Evolutionary conservation across 225 moss, liverwort and hornwort species (phyloP), one percentile per base, ranked within the genome.

Genomic region (Marchantia polymorpha): DNA sequence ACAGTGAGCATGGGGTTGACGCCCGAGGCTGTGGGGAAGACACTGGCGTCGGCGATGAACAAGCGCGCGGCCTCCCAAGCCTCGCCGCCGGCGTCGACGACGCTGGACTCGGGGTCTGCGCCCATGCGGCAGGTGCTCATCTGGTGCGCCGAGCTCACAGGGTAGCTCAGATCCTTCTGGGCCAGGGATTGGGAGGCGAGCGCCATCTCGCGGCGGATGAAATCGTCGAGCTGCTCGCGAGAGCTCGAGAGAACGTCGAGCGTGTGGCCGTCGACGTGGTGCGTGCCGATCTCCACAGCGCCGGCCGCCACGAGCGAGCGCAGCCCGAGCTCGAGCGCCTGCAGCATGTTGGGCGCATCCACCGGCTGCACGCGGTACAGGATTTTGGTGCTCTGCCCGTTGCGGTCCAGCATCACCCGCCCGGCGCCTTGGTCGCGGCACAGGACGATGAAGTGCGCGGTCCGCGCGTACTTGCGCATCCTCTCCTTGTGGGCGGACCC

Each of bases 1-100:
- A 91, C 89, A 30, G 94, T 96, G 75, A 96, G 90, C 94, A 96
- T 96, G 7, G 94, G 96, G 64, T 96, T 96, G 19, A 94, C 92
- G 13, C 96, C 96, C 0, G 87, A 83, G 13, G 93, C 90, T 20
- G 83, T 89, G 4, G 96, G 94, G 17, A 96, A 81, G 1, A 96
- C 91, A 83, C 94, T 94, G 26, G 88, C 90, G 61, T 96, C 96
- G 3, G 86, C 88, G 6, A 96, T 14, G 75, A 87, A 93, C 10
- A 94, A 77, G 6, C 88, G 77, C 48, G 91, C 84, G 6, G 92
- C 92, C 55, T 96, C 96, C 96, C 96, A 97, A 6, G 89, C 83
- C 77, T 94, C 91, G 17, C 92, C 86, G 7, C 58, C 76, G 25
- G 72, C 78, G 69, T 97, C 91, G 31, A 94, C 94, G 4, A 87